Conservation (phyloP, 805 yeast species). For the Nakazawaea ernobii region DNA sequence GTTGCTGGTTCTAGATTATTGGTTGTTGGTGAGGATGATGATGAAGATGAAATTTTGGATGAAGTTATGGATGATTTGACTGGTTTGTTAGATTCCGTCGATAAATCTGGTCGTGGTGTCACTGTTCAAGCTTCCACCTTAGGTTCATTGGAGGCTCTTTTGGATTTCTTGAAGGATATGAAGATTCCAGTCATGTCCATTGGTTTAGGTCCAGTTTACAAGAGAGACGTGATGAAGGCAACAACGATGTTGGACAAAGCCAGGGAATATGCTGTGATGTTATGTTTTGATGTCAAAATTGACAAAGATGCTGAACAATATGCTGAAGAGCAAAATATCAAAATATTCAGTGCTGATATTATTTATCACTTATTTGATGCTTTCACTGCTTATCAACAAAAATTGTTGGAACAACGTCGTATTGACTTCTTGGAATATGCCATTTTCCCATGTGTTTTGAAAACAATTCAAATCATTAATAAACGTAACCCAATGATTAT, state of each 20-base stretch:
- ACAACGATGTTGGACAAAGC: constrained; percentile 96
- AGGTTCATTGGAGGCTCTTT: constrained; percentile 95
- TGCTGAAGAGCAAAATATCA: constrained; percentile 88
- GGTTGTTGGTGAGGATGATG: constrained; percentile 95
- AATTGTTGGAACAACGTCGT: constrained; percentile 85
- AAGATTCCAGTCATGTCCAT: constrained; percentile 99
- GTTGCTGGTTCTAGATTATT: constrained; percentile 97
- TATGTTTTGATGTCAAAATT: constrained; percentile 94
- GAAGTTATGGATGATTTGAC: constrained; percentile 98
- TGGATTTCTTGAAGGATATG: constrained; percentile 96
- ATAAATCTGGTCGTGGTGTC: constrained; percentile 93
- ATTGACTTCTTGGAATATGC: constrained; percentile 84
- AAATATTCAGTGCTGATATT: constrained; percentile 91
- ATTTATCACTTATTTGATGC: constrained; percentile 95
- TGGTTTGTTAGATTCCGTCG: constrained; percentile 90
- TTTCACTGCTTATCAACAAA: constrained; percentile 86
- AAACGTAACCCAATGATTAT: constrained; percentile 98
- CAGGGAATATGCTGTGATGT: constrained; percentile 93
- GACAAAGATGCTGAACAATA: constrained; percentile 99
- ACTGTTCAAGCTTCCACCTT: constrained; percentile 97
- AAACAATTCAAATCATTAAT: constrained; percentile 93
- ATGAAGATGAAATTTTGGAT: constrained; percentile 95
- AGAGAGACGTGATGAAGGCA: constrained; percentile 97
- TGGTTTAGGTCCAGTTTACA: constrained; percentile 96
- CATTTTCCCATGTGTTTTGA: constrained; percentile 90